phyloP scores from a whole-genome alignment of 2,329 filamentous ascomycete species.

The Bisporella sp. region DNA sequence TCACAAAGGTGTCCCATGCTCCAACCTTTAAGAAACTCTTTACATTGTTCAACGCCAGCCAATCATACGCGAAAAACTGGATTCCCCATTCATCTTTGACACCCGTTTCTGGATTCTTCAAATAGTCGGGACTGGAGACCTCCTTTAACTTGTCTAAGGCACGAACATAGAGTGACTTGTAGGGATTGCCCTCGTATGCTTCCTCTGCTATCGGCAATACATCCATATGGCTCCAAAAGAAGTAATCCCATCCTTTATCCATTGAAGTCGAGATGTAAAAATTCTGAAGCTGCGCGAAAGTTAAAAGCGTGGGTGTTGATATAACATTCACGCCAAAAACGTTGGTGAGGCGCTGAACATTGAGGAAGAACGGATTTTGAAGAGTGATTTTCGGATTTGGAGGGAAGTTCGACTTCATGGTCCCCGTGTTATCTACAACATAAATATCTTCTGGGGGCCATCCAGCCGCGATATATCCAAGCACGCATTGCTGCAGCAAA shows the following conservation, averaged over 20 bases:
- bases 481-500: slow-evolving; percentile 46
- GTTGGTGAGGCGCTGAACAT: slow-evolving; percentile 38
- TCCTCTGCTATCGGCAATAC: slow-evolving; percentile 30
- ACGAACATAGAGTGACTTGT: slow-evolving; percentile 8
- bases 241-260: slow-evolving; percentile 37
- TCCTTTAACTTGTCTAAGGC: slow-evolving; percentile 9
- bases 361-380: slow-evolving; percentile 50
- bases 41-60: slow-evolving; percentile 47
- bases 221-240: slow-evolving; percentile 54
- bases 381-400: slow-evolving; percentile 31
- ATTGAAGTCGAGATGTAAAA: slow-evolving; percentile 42
- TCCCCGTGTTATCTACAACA: slow-evolving; percentile 53
- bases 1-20: slow-evolving; percentile 50
- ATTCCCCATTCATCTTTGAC: slow-evolving; percentile 34
- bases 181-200: slow-evolving; percentile 1
- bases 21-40: slow-evolving; percentile 34
- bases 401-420: slow-evolving; percentile 44
- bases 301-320: slow-evolving; percentile 43
- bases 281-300: slow-evolving; percentile 49
- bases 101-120: slow-evolving; percentile 1
- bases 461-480: slow-evolving; percentile 50
- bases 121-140: slow-evolving; percentile 3
- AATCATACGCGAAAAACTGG: slow-evolving; percentile 49
- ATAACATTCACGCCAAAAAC: slow-evolving; percentile 46
- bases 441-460: slow-evolving; percentile 51